Evolutionary conservation across 192 early-diverging fungal species (phyloP).

Genomic region (Coemansia sp.): DNA sequence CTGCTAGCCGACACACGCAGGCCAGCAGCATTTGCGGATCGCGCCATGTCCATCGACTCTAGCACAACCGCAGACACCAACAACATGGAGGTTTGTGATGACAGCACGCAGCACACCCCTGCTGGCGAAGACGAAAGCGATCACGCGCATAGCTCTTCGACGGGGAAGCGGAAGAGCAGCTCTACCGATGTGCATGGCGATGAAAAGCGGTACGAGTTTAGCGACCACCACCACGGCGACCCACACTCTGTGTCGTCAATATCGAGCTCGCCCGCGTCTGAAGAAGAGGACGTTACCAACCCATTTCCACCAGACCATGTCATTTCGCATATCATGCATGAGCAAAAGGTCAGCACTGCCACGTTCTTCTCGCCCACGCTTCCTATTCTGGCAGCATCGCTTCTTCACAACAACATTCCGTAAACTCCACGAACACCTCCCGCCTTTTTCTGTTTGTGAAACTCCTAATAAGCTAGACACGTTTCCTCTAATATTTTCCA

Average conservation of each 20-base stretch:
- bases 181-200: slow-evolving; percentile 34
- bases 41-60: slow-evolving; percentile 35
- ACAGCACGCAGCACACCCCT: neutral
- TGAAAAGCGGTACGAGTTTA: slow-evolving; percentile 53
- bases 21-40: slow-evolving; percentile 12
- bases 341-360: slow-evolving; percentile 54
- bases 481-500: no score
- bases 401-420: slow-evolving; percentile 41
- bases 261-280: slow-evolving; percentile 29
- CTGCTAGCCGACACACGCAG: slow-evolving; percentile 28
- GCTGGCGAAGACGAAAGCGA: neutral
- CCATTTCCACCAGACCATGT: slow-evolving; percentile 55
- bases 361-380: slow-evolving; percentile 56
- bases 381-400: slow-evolving; percentile 51
- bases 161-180: slow-evolving; percentile 43
- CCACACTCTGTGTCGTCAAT: slow-evolving; percentile 31
- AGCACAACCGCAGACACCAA: slow-evolving; percentile 19
- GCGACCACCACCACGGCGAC: slow-evolving; percentile 51
- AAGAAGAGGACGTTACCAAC: slow-evolving; percentile 52
- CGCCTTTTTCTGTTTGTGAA: neutral
- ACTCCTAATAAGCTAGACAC: no score
- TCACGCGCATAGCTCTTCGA: neutral
- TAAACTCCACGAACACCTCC: neutral
- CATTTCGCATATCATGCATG: slow-evolving; percentile 54
- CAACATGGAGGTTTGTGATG: slow-evolving; percentile 15